These are phyloP conservation scores for Emericellopsis cladophorae DNA, from an alignment of 2,329 filamentous ascomycete genomes.

Conservation along the genomic window DNA sequence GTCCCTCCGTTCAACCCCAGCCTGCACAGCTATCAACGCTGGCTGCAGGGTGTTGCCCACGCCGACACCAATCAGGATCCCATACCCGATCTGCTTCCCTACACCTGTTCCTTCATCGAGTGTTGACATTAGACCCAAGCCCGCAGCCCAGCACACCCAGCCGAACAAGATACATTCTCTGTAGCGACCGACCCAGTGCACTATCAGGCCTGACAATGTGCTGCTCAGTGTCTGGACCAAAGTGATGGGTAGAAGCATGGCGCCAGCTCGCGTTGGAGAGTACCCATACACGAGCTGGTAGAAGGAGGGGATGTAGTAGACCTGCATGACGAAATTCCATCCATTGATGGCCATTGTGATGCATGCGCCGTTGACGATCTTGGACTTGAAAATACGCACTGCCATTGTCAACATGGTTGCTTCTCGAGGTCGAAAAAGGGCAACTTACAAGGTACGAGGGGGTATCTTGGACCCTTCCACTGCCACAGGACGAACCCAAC, in stretches of 20 bases:
- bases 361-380: constrained; percentile 40
- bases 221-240: constrained; percentile 32
- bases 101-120: constrained; percentile 31
- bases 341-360: constrained; percentile 45
- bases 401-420: constrained; percentile 6
- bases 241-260: constrained; percentile 26
- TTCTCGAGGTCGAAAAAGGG: background rate
- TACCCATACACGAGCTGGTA: constrained; percentile 32
- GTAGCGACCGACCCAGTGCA: constrained; percentile 38
- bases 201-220: constrained; percentile 36
- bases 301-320: constrained; percentile 33
- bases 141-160: constrained; percentile 37
- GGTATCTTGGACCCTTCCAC: constrained; percentile 32
- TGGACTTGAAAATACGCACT: constrained; percentile 39
- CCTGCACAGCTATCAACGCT: constrained; percentile 39
- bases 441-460: constrained; percentile 29
- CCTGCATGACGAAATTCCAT: constrained; percentile 46
- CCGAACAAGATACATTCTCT: constrained; percentile 40
- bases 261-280: constrained; percentile 25
- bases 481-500: constrained; percentile 32
- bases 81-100: constrained; percentile 41
- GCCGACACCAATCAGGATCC: constrained; percentile 35
- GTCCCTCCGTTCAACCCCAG: constrained; percentile 35
- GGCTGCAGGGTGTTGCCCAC: constrained; percentile 40
- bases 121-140: constrained; percentile 38